A percentile compares a stretch with the other conserved stretches of the same genome.
Evolutionary conservation across 345 rosid species (phyloP).

Genomic region (Clausena lansium): DNA sequence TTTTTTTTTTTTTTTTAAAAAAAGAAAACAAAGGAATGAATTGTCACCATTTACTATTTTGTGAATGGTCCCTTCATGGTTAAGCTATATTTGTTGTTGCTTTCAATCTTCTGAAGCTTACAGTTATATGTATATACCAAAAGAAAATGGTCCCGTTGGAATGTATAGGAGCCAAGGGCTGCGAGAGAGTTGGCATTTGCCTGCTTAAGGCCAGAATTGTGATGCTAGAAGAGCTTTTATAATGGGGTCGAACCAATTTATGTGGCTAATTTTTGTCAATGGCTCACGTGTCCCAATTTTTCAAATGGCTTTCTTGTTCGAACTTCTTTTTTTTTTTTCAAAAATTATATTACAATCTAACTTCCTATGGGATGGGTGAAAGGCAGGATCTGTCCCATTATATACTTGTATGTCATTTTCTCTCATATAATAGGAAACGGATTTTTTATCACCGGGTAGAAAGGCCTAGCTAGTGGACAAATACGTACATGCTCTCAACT

Average conservation of each 20-base stretch:
- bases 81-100: background rate
- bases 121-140: background rate
- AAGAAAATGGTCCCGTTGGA: too few species aligned
- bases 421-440: too few species aligned
- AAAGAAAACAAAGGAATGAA: background rate
- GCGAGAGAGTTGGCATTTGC: background rate
- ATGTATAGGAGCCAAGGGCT: background rate
- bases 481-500: too few species aligned
- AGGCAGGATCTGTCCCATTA: too few species aligned
- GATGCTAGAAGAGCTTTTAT: background rate
- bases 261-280: background rate
- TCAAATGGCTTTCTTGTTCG: background rate
- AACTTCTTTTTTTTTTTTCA: too few species aligned
- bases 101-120: background rate
- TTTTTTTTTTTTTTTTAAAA: too few species aligned
- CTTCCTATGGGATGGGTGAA: too few species aligned
- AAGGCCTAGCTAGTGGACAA: too few species aligned
- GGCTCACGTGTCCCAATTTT: background rate
- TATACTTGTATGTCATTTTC: too few species aligned
- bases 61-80: constrained; percentile 5
- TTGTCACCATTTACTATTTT: background rate
- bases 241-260: background rate
- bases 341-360: too few species aligned
- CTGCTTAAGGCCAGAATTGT: background rate
- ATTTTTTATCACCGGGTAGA: too few species aligned